Percentiles rank a stretch among this genome's conserved stretches.
These are phyloP conservation scores for Begonia loranthoides DNA, from an alignment of 306 rosid genomes.

Conservation along the genomic window DNA sequence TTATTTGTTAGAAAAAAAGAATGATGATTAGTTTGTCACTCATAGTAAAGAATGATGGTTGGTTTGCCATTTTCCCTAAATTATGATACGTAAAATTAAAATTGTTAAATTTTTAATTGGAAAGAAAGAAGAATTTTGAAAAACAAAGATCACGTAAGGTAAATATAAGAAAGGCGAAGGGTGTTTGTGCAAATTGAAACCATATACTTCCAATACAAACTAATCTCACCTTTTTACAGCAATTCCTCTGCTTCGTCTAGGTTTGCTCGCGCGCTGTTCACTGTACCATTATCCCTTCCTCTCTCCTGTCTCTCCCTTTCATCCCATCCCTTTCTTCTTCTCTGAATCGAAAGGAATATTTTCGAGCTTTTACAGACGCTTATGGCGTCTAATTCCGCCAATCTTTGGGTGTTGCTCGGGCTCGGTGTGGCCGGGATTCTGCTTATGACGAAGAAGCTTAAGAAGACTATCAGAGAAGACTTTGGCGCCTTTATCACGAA, in stretches of 20 bases:
- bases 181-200: too few relatives aligned
- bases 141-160: too few relatives aligned
- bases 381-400: slow-evolving; percentile 69
- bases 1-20: too few relatives aligned
- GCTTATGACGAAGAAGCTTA: slow-evolving; percentile 50
- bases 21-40: too few relatives aligned
- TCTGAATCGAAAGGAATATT: neutral
- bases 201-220: too few relatives aligned
- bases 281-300: neutral
- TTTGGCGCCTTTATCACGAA: slow-evolving; percentile 71
- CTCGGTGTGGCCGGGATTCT: slow-evolving; percentile 83
- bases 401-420: slow-evolving; percentile 76
- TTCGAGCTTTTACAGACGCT: slow-evolving; percentile 5
- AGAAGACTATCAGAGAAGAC: slow-evolving; percentile 47
- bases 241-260: neutral
- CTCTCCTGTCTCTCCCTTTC: neutral
- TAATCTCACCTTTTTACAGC: too few relatives aligned
- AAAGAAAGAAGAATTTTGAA: too few relatives aligned
- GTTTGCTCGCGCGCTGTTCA: neutral
- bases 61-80: too few relatives aligned
- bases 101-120: too few relatives aligned
- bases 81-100: too few relatives aligned
- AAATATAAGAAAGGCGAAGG: too few relatives aligned
- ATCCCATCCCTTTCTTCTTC: slow-evolving; percentile 5
- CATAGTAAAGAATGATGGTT: too few relatives aligned